phyloP scores from a whole-genome alignment of 169 alveolate genomes.

The Cyclospora cayetanensis region DNA sequence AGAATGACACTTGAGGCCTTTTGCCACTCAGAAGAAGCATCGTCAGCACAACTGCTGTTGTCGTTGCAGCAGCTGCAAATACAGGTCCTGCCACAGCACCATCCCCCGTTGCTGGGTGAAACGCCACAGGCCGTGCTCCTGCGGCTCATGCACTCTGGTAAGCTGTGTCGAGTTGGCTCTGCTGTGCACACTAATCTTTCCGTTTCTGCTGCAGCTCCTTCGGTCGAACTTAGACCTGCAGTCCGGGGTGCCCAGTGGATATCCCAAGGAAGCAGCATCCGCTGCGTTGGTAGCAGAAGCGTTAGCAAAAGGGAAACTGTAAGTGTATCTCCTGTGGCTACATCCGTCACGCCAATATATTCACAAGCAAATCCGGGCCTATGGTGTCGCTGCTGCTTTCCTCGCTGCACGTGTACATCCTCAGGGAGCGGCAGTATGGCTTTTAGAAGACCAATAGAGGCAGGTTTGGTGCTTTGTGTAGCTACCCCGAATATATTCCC shows the following conservation, averaged over 20 bases:
- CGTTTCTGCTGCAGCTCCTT: neutral
- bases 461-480: neutral
- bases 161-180: neutral
- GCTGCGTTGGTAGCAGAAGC: constrained; percentile 13
- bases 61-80: neutral
- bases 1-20: neutral
- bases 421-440: neutral
- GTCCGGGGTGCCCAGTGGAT: neutral
- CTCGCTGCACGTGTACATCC: neutral
- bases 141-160: neutral
- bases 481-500: neutral
- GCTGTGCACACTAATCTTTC: neutral
- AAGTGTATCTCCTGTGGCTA: neutral
- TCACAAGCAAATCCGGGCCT: neutral
- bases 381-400: neutral
- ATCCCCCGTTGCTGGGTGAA: neutral
- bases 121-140: neutral
- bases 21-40: neutral
- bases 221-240: neutral
- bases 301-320: neutral
- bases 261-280: neutral
- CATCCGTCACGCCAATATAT: constrained; percentile 19
- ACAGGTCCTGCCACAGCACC: constrained; percentile 1
- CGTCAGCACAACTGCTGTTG: neutral
- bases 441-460: neutral